Evolutionary conservation across 2,329 filamentous ascomycete genomes (phyloP).

Genomic region (Pestalotiopsis sp.): DNA sequence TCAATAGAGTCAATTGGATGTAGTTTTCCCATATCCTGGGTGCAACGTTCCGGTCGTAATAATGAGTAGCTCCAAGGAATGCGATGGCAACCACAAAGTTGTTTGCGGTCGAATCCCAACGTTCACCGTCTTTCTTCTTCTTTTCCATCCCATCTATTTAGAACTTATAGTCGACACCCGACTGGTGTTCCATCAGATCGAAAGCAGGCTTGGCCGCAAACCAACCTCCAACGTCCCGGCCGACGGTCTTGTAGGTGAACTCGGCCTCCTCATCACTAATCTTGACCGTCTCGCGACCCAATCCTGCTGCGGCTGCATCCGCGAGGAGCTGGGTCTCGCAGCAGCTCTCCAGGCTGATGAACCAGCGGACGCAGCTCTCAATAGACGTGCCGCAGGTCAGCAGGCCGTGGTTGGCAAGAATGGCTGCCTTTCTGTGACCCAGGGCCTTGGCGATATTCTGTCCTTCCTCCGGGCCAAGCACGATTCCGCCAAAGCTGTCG

Average conservation of each 20-base stretch:
- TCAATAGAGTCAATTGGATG: too few relatives aligned
- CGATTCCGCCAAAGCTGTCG: slow-evolving; percentile 51
- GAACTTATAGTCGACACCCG: slow-evolving; percentile 25
- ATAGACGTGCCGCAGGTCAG: slow-evolving; percentile 51
- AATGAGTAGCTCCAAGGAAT: too few relatives aligned
- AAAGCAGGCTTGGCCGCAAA: slow-evolving; percentile 74
- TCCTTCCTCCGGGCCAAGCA: slow-evolving; percentile 54
- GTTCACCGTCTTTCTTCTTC: too few relatives aligned
- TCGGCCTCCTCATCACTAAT: slow-evolving; percentile 69
- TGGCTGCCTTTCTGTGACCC: slow-evolving; percentile 50
- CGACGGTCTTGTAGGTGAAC: slow-evolving; percentile 68
- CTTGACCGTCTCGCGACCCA: slow-evolving; percentile 65
- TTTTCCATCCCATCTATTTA: slow-evolving; percentile 4
- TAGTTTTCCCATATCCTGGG: too few relatives aligned
- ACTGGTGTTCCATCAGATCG: slow-evolving; percentile 49
- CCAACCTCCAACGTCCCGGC: slow-evolving; percentile 63
- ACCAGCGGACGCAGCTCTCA: slow-evolving; percentile 57
- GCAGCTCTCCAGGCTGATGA: slow-evolving; percentile 51
- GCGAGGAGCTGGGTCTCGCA: slow-evolving; percentile 53
- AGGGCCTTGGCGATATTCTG: slow-evolving; percentile 47
- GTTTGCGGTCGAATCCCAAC: background rate
- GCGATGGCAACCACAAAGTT: background rate
- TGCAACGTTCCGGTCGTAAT: too few relatives aligned
- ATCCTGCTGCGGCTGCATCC: slow-evolving; percentile 61
- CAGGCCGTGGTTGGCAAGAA: slow-evolving; percentile 58